Conservation (phyloP, 352 stramenopile species). For the Phytophthora palmivora region DNA sequence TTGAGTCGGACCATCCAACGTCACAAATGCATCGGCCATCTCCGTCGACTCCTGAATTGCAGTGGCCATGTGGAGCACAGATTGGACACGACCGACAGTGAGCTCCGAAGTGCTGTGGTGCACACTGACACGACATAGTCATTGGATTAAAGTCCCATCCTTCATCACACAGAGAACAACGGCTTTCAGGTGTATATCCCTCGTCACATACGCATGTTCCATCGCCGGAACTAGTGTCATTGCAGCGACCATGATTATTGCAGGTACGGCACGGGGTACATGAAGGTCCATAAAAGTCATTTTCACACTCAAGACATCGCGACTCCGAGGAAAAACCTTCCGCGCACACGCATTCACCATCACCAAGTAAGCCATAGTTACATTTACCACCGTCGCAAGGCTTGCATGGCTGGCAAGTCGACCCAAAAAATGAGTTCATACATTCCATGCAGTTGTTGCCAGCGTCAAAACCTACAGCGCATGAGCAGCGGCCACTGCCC, state of each 20-base stretch:
- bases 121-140: constrained; percentile 88
- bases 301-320: constrained; percentile 78
- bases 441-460: constrained; percentile 83
- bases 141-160: constrained; percentile 90
- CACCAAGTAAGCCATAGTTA: constrained; percentile 78
- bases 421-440: constrained; percentile 83
- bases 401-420: constrained; percentile 74
- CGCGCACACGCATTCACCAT: constrained; percentile 82
- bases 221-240: constrained; percentile 71
- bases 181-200: constrained; percentile 77
- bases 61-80: constrained; percentile 84
- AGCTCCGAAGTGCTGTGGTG: constrained; percentile 78
- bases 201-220: constrained; percentile 86
- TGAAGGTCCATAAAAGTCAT: constrained; percentile 75
- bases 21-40: constrained; percentile 88
- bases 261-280: constrained; percentile 85
- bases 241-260: constrained; percentile 85
- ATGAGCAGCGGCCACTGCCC: constrained; percentile 85
- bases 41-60: constrained; percentile 82
- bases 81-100: constrained; percentile 88
- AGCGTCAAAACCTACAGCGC: constrained; percentile 81
- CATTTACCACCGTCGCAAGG: constrained; percentile 83
- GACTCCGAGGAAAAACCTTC: constrained; percentile 80
- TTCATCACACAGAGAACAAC: constrained; percentile 82
- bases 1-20: constrained; percentile 86